Conservation (phyloP, 768 basidiomycete genomes). For the Tubosaeta sp. region DNA sequence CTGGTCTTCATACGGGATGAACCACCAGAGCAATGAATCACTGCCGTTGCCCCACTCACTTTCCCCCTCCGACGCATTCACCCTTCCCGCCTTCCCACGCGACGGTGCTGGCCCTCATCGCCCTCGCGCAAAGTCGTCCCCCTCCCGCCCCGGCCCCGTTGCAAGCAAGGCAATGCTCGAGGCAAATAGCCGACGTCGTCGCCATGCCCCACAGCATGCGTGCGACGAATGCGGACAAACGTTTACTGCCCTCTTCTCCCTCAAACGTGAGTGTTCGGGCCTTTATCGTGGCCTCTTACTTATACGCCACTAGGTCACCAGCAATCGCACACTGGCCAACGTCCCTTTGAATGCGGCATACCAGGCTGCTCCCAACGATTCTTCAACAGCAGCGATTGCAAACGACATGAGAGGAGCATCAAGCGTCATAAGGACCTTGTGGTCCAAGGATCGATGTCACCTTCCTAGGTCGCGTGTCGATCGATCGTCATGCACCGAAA, state of each 20-base stretch:
- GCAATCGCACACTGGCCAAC: constrained; percentile 28
- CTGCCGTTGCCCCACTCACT: not conserved
- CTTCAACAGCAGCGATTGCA: constrained; percentile 32
- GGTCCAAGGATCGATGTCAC: constrained; percentile 11
- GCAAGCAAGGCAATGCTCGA: constrained; percentile 33
- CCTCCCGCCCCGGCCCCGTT: constrained; percentile 15
- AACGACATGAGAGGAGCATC: constrained; percentile 31
- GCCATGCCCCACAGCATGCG: constrained; percentile 20
- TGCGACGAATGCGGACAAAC: constrained; percentile 22
- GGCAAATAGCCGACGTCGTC: constrained; percentile 29
- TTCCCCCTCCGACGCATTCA: constrained; percentile 3
- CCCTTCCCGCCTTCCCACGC: not conserved
- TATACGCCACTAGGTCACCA: constrained; percentile 22
- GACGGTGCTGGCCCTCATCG: constrained; percentile 9
- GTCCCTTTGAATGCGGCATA: constrained; percentile 23
- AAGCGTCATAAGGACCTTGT: constrained; percentile 27
- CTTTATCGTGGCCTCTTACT: not conserved
- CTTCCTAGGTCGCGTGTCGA: constrained; percentile 12
- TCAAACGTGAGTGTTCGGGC: constrained; percentile 24
- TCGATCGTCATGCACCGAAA: constrained; percentile 19
- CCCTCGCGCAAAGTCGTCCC: constrained; percentile 13
- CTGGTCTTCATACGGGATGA: constrained; percentile 3
- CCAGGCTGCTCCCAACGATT: constrained; percentile 27
- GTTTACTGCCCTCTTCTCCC: constrained; percentile 30
- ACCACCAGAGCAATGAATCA: constrained; percentile 9